These are phyloP conservation scores for Austroboletus novae-zelandiae DNA, from an alignment of 1,284 basidiomycete species.

Conservation along the genomic window DNA sequence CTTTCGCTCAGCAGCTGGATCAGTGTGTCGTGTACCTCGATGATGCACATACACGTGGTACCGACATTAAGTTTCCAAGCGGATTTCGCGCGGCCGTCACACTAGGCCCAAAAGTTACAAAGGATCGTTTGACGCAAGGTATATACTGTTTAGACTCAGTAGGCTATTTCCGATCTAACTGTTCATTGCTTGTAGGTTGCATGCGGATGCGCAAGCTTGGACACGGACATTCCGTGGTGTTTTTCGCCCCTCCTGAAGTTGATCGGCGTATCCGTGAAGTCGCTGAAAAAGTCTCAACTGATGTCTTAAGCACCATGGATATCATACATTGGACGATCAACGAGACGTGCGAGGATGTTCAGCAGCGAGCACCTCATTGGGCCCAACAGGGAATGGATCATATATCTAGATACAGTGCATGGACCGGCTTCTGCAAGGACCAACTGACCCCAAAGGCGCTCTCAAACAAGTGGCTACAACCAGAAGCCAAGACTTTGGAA, in stretches of 20 bases:
- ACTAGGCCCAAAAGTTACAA: conserved; percentile 51
- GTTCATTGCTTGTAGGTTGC: conserved; percentile 34
- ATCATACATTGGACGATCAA: conserved; percentile 46
- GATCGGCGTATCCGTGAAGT: conserved; percentile 39
- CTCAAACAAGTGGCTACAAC: conserved; percentile 35
- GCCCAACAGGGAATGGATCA: conserved; percentile 30
- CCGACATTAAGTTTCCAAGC: conserved; percentile 49
- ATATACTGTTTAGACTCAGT: conserved; percentile 1
- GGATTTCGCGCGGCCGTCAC: conserved; percentile 50
- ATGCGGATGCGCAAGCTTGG: conserved; percentile 54
- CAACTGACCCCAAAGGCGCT: conserved; percentile 17
- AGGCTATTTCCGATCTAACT: background rate
- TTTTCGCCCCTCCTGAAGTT: conserved; percentile 50
- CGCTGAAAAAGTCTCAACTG: conserved; percentile 5
- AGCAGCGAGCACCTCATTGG: conserved; percentile 13
- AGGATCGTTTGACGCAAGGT: conserved; percentile 56
- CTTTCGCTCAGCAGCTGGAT: conserved; percentile 41
- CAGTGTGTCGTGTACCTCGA: conserved; percentile 54
- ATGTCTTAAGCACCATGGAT: conserved; percentile 29
- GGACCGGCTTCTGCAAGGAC: conserved; percentile 22
- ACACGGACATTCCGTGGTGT: conserved; percentile 47
- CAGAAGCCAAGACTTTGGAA: conserved; percentile 39
- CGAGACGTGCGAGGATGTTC: conserved; percentile 45
- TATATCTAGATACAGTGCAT: conserved; percentile 32
- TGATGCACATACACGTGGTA: conserved; percentile 58